Evolutionary conservation across 1,284 basidiomycete genomes (phyloP).

Genomic region (Pseudozyma sp.): DNA sequence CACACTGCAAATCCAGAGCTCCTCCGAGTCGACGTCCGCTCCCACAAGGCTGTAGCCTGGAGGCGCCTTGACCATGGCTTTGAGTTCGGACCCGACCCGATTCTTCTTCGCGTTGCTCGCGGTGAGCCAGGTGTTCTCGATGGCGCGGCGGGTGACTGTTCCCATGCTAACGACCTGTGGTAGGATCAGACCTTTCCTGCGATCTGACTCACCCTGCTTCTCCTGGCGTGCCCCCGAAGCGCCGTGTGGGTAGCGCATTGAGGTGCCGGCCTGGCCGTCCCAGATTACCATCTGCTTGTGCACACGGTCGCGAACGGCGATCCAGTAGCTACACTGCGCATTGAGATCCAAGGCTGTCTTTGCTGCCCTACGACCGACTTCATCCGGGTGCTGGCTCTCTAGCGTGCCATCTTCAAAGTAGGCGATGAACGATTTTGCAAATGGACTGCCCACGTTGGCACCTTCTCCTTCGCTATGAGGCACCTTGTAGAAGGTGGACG

Average conservation of each 20-base stretch:
- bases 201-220: slow-evolving; percentile 57
- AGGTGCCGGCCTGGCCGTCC: slow-evolving; percentile 72
- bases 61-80: slow-evolving; percentile 95
- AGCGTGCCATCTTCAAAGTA: slow-evolving; percentile 81
- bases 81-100: slow-evolving; percentile 95
- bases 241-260: slow-evolving; percentile 68
- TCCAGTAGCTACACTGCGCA: slow-evolving; percentile 97
- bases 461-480: slow-evolving; percentile 95
- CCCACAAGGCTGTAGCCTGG: slow-evolving; percentile 94
- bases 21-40: slow-evolving; percentile 98
- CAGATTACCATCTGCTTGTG: slow-evolving; percentile 93
- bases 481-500: slow-evolving; percentile 81
- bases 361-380: slow-evolving; percentile 77
- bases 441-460: slow-evolving; percentile 91
- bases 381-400: slow-evolving; percentile 66
- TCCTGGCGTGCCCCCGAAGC: slow-evolving; percentile 48
- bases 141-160: slow-evolving; percentile 94
- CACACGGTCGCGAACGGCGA: slow-evolving; percentile 90
- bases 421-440: slow-evolving; percentile 89
- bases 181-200: slow-evolving; percentile 88
- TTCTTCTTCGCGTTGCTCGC: slow-evolving; percentile 98
- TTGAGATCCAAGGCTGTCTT: slow-evolving; percentile 90
- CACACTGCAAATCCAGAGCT: slow-evolving; percentile 98
- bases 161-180: slow-evolving; percentile 99
- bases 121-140: slow-evolving; percentile 98